phyloP scores from a whole-genome alignment of 2,329 filamentous ascomycete genomes.

The Penicillium decumbens region DNA sequence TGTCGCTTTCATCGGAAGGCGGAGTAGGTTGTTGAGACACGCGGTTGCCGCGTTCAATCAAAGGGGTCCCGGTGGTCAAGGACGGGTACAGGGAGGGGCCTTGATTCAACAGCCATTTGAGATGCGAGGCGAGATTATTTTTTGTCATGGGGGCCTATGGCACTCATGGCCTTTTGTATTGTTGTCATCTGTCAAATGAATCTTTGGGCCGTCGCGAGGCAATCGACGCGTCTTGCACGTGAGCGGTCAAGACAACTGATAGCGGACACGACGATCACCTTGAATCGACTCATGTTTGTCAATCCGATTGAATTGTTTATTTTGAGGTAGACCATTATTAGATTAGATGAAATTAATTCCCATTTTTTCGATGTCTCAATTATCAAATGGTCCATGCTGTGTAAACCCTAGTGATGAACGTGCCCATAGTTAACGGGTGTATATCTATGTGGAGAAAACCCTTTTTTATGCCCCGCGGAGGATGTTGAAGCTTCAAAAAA shows the following conservation, averaged over 20 bases:
- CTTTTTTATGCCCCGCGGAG: conserved; percentile 22
- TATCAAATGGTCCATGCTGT: not conserved
- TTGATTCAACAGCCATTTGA: conserved; percentile 46
- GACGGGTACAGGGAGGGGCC: conserved; percentile 33
- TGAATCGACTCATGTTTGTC: not conserved
- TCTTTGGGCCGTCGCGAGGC: conserved; percentile 12
- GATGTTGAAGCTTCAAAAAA: conserved; percentile 9
- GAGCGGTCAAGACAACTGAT: conserved; percentile 21
- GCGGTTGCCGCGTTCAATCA: conserved; percentile 25
- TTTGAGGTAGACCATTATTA: not conserved
- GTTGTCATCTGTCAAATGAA: conserved; percentile 5
- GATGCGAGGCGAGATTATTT: conserved; percentile 44
- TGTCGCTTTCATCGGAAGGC: conserved; percentile 17
- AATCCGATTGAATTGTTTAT: not conserved
- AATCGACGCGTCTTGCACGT: conserved; percentile 24
- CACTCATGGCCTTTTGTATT: conserved; percentile 26
- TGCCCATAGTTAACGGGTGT: not conserved
- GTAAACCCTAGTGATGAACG: not conserved
- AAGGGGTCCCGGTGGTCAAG: conserved; percentile 19
- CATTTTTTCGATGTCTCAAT: too few relatives aligned
- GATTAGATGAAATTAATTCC: not conserved
- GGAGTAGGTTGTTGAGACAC: conserved; percentile 15
- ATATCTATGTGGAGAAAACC: conserved; percentile 19
- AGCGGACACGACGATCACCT: not conserved
- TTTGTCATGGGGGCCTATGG: conserved; percentile 45